Base-by-base conservation (phyloP, 2,329 filamentous ascomycete species). In the Beauveria sp. region DNA sequence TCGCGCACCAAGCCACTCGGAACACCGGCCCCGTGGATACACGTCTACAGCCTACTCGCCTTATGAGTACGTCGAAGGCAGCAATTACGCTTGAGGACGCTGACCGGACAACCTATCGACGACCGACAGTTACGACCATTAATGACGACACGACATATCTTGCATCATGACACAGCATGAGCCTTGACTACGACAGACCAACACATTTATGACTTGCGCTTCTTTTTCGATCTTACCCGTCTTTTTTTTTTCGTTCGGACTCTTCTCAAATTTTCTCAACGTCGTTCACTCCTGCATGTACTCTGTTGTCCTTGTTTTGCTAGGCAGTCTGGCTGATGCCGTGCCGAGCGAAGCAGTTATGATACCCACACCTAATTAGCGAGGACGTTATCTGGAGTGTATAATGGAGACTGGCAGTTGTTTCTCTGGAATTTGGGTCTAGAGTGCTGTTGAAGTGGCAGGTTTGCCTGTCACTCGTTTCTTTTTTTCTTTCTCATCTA, bases 1-100 rank as follows among this genome's bases (percentile, higher is more conserved):
- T 61, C 80, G 79, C 60, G 76, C 79, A 22, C 75, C 74, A 38
- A 85, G 82, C 63, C 81, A 82, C 63, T 76, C 81, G 2, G 77
- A 77, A 62, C 81, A 80, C 18, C 71, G 73, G 54, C 72, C 70
- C 62, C 72, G 73, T 28, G 67, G 70, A 45, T 75, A 75, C 62
- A 64, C 68, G 42, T 69, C 68, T 24, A 67, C 66, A 52, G 66
- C 70, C 18, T 66, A 62, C 51, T 43, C 60, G 8, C 56, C 52
- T 5, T 61, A 64, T 46, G 63, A 64, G 18, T 62, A 64, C 10
- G 64, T 62, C n/a, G 65, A 66, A 51, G 45, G 42, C n/a, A 54
- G 50, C 52, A 53, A 43, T 26, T 59, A 60, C 49, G 43, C 55
- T 45, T 65, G 45, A 61, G 26, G 24, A 20, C 50, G 45, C 34